These are phyloP conservation scores for Colletotrichum sp. DNA, from an alignment of 2,329 filamentous ascomycete genomes.

Conservation along the genomic window DNA sequence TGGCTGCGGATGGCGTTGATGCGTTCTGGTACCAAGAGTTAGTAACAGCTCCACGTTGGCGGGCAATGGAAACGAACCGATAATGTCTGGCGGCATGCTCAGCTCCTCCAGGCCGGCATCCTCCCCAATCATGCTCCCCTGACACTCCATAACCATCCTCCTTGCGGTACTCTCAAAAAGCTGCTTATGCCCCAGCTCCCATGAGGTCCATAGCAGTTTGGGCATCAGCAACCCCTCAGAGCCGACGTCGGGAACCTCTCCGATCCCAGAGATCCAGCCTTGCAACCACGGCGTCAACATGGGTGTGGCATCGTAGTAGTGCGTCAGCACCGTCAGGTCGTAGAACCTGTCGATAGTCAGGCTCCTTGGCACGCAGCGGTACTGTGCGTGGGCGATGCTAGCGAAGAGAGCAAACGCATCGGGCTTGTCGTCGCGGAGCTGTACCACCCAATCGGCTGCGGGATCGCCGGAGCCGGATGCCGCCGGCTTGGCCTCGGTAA, in stretches of 20 bases:
- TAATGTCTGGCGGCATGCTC: conserved; percentile 24
- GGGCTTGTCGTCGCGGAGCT: conserved; percentile 34
- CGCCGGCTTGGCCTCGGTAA: conserved; percentile 26
- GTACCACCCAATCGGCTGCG: conserved; percentile 27
- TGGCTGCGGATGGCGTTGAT: conserved; percentile 25
- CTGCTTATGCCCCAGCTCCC: conserved; percentile 33
- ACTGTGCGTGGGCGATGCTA: conserved; percentile 34
- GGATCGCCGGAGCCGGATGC: neutral
- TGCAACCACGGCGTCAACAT: conserved; percentile 30
- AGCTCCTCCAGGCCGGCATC: neutral
- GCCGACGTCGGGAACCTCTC: conserved; percentile 11
- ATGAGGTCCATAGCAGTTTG: conserved; percentile 35
- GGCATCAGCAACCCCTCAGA: conserved; percentile 14
- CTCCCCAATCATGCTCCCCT: conserved; percentile 3
- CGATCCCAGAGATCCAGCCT: conserved; percentile 22
- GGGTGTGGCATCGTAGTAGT: conserved; percentile 33
- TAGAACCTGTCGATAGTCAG: conserved; percentile 29
- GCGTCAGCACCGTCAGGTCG: conserved; percentile 31
- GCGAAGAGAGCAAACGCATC: conserved; percentile 31
- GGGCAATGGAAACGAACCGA: conserved; percentile 16
- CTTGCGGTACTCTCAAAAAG: conserved; percentile 26
- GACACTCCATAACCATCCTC: conserved; percentile 28
- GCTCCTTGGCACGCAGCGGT: conserved; percentile 27
- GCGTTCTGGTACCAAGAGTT: neutral
- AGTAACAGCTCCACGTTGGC: fast-evolving